Evolutionary conservation across 2,329 filamentous ascomycete species (phyloP).

Genomic region (Clonostachys rhizophaga): DNA sequence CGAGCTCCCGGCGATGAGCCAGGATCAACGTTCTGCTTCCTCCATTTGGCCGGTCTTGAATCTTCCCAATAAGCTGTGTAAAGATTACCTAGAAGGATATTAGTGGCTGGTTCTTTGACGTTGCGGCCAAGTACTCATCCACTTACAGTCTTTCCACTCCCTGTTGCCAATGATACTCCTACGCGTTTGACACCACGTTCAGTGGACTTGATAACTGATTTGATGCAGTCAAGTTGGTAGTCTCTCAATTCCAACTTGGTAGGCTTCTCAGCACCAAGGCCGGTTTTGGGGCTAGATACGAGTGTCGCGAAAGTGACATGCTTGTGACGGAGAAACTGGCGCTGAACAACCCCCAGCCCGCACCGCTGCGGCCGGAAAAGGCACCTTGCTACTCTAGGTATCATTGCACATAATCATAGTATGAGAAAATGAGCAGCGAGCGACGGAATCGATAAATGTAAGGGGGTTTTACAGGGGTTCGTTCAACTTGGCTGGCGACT

Average conservation of each 20-base stretch:
- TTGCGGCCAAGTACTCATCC: neutral
- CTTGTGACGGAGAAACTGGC: neutral
- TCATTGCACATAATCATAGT: constrained; percentile 26
- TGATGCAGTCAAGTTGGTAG: constrained; percentile 91
- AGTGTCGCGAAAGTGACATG: neutral
- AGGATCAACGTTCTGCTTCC: constrained; percentile 79
- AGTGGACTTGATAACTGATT: constrained; percentile 69
- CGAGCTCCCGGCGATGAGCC: constrained; percentile 86
- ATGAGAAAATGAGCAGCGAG: neutral
- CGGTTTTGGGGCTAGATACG: constrained; percentile 1
- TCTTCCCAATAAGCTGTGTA: constrained; percentile 83
- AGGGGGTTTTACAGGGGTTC: no score
- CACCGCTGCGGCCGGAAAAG: constrained; percentile 9
- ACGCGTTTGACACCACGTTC: constrained; percentile 70
- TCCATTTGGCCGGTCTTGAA: constrained; percentile 46
- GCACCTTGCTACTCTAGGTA: constrained; percentile 20
- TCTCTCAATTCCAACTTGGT: constrained; percentile 58
- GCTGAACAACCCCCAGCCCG: neutral
- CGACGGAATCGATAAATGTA: no score
- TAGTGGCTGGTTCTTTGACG: neutral
- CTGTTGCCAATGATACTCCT: constrained; percentile 82
- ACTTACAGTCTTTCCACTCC: constrained; percentile 79
- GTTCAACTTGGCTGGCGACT: no score
- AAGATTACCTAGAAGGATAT: constrained; percentile 71
- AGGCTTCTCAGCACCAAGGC: neutral